Evolutionary conservation across 257 asterid genomes (phyloP).

Genomic region (Striga asiatica): DNA sequence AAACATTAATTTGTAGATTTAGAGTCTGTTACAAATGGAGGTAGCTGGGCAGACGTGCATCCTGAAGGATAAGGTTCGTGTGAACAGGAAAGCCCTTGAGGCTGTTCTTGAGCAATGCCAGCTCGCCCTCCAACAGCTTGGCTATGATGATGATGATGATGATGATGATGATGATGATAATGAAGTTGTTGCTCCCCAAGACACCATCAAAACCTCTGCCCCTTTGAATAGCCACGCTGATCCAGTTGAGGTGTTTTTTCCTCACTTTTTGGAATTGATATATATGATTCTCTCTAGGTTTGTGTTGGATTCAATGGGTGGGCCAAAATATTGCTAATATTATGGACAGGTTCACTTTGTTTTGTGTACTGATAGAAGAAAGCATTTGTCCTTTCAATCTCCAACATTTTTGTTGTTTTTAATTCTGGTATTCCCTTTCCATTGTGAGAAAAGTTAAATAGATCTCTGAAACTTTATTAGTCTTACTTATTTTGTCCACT

Average conservation of each 20-base stretch:
- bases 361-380: no score
- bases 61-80: constrained; percentile 45
- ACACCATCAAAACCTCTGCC: constrained; percentile 20
- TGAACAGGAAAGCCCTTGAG: constrained; percentile 72
- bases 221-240: constrained; percentile 32
- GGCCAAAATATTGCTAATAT: no score
- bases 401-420: no score
- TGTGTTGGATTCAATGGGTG: constrained; percentile 5
- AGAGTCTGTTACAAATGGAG: constrained; percentile 35
- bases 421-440: no score
- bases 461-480: no score
- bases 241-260: constrained; percentile 76
- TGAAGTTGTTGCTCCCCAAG: constrained; percentile 21
- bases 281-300: not conserved
- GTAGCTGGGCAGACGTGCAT: constrained; percentile 24
- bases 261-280: no score
- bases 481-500: constrained; percentile 11
- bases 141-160: constrained; percentile 31
- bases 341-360: no score
- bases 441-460: constrained; percentile 1
- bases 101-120: constrained; percentile 79
- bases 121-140: constrained; percentile 64
- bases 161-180: constrained; percentile 20
- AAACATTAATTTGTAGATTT: no score
- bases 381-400: no score